These are phyloP conservation scores for Francoa sonchifolia DNA, from an alignment of 441 rosid genomes.

Conservation along the genomic window DNA sequence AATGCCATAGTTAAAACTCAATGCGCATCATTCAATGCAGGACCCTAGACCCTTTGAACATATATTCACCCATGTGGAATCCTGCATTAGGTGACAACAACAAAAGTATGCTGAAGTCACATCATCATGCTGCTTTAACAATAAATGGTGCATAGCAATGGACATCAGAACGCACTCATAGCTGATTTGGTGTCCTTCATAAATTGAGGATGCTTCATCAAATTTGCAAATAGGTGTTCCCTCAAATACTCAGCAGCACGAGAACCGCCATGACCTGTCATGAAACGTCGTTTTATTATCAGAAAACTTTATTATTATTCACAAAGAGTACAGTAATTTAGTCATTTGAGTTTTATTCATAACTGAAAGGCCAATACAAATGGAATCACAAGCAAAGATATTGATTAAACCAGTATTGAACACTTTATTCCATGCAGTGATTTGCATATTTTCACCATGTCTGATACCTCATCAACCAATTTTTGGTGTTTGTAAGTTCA, in stretches of 20 bases:
- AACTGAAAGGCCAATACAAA: background rate
- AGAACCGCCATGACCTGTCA: slow-evolving; percentile 96
- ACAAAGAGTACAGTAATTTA: too few species aligned
- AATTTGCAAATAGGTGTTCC: slow-evolving; percentile 83
- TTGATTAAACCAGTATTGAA: slow-evolving; percentile 8
- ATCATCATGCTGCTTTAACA: slow-evolving; percentile 6
- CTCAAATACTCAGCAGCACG: slow-evolving; percentile 94
- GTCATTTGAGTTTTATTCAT: background rate
- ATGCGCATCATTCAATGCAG: slow-evolving; percentile 2
- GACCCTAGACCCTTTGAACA: slow-evolving; percentile 2
- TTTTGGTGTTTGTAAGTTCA: slow-evolving; percentile 1
- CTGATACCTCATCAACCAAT: background rate
- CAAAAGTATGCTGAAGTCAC: slow-evolving; percentile 3
- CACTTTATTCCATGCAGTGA: slow-evolving; percentile 1
- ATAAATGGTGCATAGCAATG: background rate
- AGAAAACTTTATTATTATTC: too few species aligned
- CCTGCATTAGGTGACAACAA: slow-evolving; percentile 6
- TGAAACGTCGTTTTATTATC: slow-evolving; percentile 1
- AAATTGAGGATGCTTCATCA: slow-evolving; percentile 79
- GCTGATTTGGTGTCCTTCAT: slow-evolving; percentile 65
- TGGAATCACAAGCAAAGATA: too few species aligned
- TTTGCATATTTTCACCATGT: slow-evolving; percentile 4
- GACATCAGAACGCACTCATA: slow-evolving; percentile 41
- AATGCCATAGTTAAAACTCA: slow-evolving; percentile 1
- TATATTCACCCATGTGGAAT: slow-evolving; percentile 8